Evolutionary conservation across 768 basidiomycete species (phyloP).

Genomic region (Mycena chlorophos): DNA sequence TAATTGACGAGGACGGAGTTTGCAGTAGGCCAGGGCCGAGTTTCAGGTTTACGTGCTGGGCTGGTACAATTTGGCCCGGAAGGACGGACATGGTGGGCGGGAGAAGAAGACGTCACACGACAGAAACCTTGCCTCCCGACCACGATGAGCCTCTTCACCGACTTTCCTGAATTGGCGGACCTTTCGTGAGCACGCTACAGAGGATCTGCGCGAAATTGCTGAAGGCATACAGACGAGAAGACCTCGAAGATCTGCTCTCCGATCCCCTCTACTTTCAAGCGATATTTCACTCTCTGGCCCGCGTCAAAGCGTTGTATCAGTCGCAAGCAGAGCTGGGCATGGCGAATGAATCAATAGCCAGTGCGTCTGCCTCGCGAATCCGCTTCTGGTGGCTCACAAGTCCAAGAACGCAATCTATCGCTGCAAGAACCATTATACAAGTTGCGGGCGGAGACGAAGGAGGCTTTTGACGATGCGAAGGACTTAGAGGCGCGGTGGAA

Average conservation of each 20-base stretch:
- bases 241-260: slow-evolving; percentile 84
- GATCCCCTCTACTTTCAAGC: slow-evolving; percentile 88
- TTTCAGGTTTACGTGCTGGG: slow-evolving; percentile 77
- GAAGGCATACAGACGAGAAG: slow-evolving; percentile 64
- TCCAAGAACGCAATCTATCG: slow-evolving; percentile 69
- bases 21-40: slow-evolving; percentile 83
- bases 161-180: slow-evolving; percentile 73
- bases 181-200: slow-evolving; percentile 54
- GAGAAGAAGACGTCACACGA: slow-evolving; percentile 13
- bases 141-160: slow-evolving; percentile 48
- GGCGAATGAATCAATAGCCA: slow-evolving; percentile 85
- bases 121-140: background rate
- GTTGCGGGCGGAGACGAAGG: slow-evolving; percentile 79
- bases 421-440: slow-evolving; percentile 75
- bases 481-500: slow-evolving; percentile 79
- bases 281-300: slow-evolving; percentile 74
- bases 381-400: slow-evolving; percentile 15
- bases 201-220: background rate
- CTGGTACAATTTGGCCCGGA: slow-evolving; percentile 78
- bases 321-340: slow-evolving; percentile 75
- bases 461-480: slow-evolving; percentile 86
- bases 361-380: slow-evolving; percentile 46
- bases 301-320: slow-evolving; percentile 73
- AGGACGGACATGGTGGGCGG: slow-evolving; percentile 57
- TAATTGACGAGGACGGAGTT: slow-evolving; percentile 38